These are phyloP conservation scores for Tuctoria greenei DNA, from an alignment of 176 grass and related monocot species.

Conservation along the genomic window DNA sequence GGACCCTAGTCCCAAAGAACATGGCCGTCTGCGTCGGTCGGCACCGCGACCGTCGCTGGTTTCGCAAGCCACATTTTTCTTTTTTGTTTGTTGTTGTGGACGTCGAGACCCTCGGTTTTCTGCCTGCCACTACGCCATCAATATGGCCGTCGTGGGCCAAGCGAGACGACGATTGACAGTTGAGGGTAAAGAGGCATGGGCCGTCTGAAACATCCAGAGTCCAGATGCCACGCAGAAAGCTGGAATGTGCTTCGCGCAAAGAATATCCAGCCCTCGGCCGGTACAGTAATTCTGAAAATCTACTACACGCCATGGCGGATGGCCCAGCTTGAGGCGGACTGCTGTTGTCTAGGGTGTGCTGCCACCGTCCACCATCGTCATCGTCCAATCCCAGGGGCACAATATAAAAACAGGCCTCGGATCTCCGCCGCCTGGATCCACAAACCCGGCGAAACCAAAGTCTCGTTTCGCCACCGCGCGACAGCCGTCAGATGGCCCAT, in stretches of 20 bases:
- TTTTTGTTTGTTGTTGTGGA: neutral
- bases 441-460: conserved; percentile 16
- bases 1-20: too few relatives aligned
- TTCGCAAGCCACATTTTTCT: neutral
- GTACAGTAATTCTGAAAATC: too few relatives aligned
- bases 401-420: conserved; percentile 3
- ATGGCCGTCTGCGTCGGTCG: too few relatives aligned
- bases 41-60: too few relatives aligned
- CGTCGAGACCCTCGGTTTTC: neutral
- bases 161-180: too few relatives aligned
- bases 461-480: neutral
- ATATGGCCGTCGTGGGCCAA: neutral
- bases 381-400: conserved; percentile 13
- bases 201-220: too few relatives aligned
- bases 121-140: neutral
- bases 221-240: too few relatives aligned
- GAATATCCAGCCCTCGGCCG: too few relatives aligned
- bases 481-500: conserved; percentile 19
- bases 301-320: too few relatives aligned
- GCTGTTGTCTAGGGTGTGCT: too few relatives aligned
- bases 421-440: conserved; percentile 23
- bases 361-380: neutral
- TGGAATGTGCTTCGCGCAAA: too few relatives aligned
- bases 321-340: neutral
- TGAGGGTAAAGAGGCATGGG: too few relatives aligned